Base-by-base conservation (phyloP, 768 basidiomycete genomes). In the Tylopilus balloui region DNA sequence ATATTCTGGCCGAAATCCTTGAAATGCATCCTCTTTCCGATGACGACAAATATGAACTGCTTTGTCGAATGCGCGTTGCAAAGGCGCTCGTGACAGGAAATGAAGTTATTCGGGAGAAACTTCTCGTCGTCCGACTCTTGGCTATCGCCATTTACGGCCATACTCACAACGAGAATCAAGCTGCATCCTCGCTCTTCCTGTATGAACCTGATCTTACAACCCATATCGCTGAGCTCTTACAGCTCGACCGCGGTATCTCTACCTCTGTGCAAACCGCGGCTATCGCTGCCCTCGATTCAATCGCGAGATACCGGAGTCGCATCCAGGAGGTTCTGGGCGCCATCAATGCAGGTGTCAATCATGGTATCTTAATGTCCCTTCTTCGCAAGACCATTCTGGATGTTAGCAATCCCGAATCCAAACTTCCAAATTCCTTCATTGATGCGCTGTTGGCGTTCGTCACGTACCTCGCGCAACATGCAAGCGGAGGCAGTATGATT, bases 311-410 rank as follows among this genome's bases (percentile, higher is more conserved):
- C 65, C 81, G 91, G 52, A 75, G 72, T 51, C 91, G 86, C 63
- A 78, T 89, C 29, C 81, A 84, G 58, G 96, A 98, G 62, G 91
- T 95, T 32, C 69, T 96, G 39, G 84, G 86, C 5, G 86, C 93
- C 1, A 80, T 98, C 31, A 96, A 96, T 64, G 94, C 92, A 21
- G 92, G 92, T 37, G 92, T 97, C 47, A 96, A 92, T 60, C 96
- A 98, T 62, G 96, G 96, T 12, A 86, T 92, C 34, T 68, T 99
- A 21, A 91, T 98, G 85, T 85, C 87, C 24, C 73, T 93, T 29
- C 76, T 97, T 47, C 81, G 93, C 52, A 86, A 83, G 68, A 88
- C 88, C 20, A 84, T 91, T 15, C 65, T 75, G 15, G 86, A 92
- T 51, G 80, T 92, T 19, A 75, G 78, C 46, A 78, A 78, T 48